phyloP scores from a whole-genome alignment of 805 yeast species.

The Starmerella sp. region DNA sequence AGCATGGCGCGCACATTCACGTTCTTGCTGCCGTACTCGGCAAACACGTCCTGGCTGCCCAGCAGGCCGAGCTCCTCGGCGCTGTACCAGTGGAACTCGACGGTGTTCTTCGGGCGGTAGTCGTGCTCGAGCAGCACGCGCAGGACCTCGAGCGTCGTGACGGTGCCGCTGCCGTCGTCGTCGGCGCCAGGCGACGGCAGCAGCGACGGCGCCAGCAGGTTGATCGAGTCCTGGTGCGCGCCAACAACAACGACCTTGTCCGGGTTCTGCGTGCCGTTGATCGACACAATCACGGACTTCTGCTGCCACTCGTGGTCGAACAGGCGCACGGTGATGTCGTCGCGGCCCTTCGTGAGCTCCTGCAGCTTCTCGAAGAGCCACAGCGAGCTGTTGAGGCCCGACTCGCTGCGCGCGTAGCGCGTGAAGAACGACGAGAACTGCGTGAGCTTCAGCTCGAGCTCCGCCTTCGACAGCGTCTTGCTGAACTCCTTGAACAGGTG shows the following conservation, averaged over 20 bases:
- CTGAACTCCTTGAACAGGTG: constrained; percentile 35
- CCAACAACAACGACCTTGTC: constrained; percentile 62
- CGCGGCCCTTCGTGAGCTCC: constrained; percentile 28
- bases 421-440: constrained; percentile 59
- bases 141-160: constrained; percentile 64
- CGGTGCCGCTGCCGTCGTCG: constrained; percentile 85
- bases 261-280: constrained; percentile 33
- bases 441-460: constrained; percentile 45
- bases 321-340: constrained; percentile 36
- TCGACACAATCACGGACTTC: constrained; percentile 56
- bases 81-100: constrained; percentile 89
- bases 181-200: constrained; percentile 88
- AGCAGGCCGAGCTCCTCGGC: constrained; percentile 90
- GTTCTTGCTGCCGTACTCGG: constrained; percentile 37
- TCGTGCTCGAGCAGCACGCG: constrained; percentile 42
- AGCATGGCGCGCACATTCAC: constrained; percentile 65
- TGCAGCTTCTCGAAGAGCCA: constrained; percentile 50
- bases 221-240: constrained; percentile 80
- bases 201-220: constrained; percentile 55
- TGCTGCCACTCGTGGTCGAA: constrained; percentile 70
- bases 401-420: constrained; percentile 60
- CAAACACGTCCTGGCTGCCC: constrained; percentile 74
- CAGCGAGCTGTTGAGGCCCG: constrained; percentile 58
- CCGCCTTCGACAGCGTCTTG: constrained; percentile 36
- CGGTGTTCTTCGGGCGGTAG: constrained; percentile 52